Base-by-base conservation (phyloP, 257 asterid species). In the Eucommia ulmoides region DNA sequence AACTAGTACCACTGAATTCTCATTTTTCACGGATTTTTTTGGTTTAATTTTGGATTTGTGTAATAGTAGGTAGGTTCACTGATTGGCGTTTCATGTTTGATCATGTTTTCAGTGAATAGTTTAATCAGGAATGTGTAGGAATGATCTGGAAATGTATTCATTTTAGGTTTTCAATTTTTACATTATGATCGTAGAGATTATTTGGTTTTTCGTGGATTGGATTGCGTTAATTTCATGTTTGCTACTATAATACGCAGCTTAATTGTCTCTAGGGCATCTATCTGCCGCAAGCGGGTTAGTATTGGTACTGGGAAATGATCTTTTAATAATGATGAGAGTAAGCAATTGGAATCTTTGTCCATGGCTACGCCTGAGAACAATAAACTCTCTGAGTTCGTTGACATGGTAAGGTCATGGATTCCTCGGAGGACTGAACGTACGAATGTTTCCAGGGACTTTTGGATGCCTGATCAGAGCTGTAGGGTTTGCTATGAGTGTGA, bases 381-480 rank as follows among this genome's bases (percentile, higher is more conserved):
- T 49, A 79, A 79, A 52, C 45, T 74, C 52, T 69, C 80, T 8
- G 94, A 74, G 80, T 67, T 84, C 67, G 83, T 68, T 65, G 93
- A 67, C 58, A 33, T 53, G 41, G 76, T 84, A 63, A 69, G 67
- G 59, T 69, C 81, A 76, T 82, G 88, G 88, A 67, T 74, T 25
- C 83, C 85, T 0, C 51, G 64, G 65, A 67, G 59, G 65, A 49
- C 63, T 42, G 80, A 73, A 47, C 66, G 68, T 51, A 64, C 68
- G 45, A 74, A 56, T 42, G 60, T 76, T 70, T 79, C 93, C 1
- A 72, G 85, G 55, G 81, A 82, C 65, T 82, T 82, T 60, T 82
- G 93, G 93, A 82, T 82, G 93, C 88, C 93, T 23, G 93, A 82
- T 44, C 76, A 74, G 67, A 82, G 88, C 68, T 82, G 93, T 64